Evolutionary conservation across 192 early-diverging fungal species (phyloP).

Genomic region (Backusella luteola): DNA sequence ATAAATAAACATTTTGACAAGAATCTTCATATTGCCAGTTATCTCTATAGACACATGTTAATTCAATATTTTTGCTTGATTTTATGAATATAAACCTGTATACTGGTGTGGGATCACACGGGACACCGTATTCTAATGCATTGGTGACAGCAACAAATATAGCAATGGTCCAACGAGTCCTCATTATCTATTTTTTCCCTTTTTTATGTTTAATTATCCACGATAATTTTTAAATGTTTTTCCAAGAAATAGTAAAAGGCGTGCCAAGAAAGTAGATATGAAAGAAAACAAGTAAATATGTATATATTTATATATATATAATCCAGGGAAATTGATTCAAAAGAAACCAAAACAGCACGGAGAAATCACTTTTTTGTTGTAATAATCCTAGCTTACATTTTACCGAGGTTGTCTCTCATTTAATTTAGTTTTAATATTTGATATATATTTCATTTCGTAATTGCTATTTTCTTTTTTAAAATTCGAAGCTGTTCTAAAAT

Average conservation of each 20-base stretch:
- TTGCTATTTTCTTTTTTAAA: neutral
- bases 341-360: conserved; percentile 1
- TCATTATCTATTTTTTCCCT: neutral
- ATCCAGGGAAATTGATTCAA: neutral
- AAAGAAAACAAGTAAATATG: neutral
- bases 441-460: too few species aligned
- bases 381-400: neutral
- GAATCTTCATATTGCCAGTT: conserved; percentile 34
- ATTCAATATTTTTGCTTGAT: neutral
- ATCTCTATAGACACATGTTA: neutral
- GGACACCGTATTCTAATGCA: conserved; percentile 17
- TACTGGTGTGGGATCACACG: conserved; percentile 26
- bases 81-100: conserved; percentile 21
- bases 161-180: neutral
- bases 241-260: too few species aligned
- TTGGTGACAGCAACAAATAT: neutral
- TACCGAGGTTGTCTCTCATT: neutral
- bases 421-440: neutral
- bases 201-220: neutral
- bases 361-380: neutral
- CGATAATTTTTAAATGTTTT: neutral
- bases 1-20: conserved; percentile 32
- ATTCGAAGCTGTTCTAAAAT: neutral
- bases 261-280: neutral
- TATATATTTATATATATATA: neutral